Percentiles rank a stretch among this genome's conserved stretches.
phyloP scores from a whole-genome alignment of 1,284 basidiomycete genomes.

The Marasmius tenuissimus region DNA sequence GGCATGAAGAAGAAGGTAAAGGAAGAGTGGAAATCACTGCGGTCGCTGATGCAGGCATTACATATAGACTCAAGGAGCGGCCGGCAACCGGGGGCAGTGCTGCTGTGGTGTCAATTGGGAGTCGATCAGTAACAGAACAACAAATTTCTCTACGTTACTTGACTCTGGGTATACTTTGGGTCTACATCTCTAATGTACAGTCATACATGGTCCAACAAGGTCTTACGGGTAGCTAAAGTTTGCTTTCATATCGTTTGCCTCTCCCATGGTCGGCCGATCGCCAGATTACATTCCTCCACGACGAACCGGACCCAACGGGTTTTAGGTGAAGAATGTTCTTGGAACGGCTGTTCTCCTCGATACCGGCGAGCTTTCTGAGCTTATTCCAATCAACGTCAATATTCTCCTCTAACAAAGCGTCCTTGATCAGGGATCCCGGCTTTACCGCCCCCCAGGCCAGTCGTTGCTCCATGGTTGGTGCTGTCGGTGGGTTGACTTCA shows the following conservation, averaged over 20 bases:
- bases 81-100: neutral
- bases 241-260: neutral
- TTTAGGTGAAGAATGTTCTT: neutral
- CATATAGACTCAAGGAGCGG: neutral
- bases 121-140: no score
- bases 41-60: neutral
- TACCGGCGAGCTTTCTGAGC: constrained; percentile 5
- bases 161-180: no score
- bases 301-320: neutral
- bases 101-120: no score
- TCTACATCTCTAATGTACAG: no score
- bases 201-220: no score
- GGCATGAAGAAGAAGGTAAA: neutral
- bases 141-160: no score
- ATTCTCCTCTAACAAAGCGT: constrained; percentile 49
- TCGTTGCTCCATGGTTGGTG: constrained; percentile 55
- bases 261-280: neutral
- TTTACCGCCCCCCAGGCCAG: constrained; percentile 59
- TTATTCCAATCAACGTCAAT: constrained; percentile 26
- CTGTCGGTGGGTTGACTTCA: constrained; percentile 53
- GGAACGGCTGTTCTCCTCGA: neutral
- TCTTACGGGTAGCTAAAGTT: neutral
- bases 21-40: neutral
- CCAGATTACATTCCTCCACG: neutral
- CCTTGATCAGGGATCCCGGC: constrained; percentile 39